Evolutionary conservation across 2,329 filamentous ascomycete genomes (phyloP), one percentile per base, ranked within the genome.

Genomic region (Zymoseptoria crescenta): DNA sequence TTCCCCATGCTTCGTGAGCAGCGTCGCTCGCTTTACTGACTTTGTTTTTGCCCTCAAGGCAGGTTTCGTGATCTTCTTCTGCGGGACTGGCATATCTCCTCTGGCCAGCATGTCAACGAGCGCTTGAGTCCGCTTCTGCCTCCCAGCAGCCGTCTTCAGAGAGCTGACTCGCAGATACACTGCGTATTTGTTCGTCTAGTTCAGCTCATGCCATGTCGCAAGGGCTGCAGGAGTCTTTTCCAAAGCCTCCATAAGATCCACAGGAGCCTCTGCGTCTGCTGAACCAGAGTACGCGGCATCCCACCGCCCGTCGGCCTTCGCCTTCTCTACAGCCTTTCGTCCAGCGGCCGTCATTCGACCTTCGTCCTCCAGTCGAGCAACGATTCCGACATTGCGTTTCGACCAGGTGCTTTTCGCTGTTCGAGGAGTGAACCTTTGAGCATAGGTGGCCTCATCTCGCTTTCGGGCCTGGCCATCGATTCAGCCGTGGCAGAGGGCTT

Each of bases 401-500:
- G 83, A 86, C 83, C 83, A 86, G 6, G 81, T 67, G 65, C 81
- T 84, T 35, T 76, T 77, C 29, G 75, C 68, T 2, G 79, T 77
- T 4, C 83, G 81, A 1, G 83, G 83, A 1, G 83, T 84, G 73
- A 83, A 86, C 8, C 82, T 77, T 64, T 83, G 81, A 1, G 81
- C 67, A 68, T 81, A 85, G 64, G 76, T 78, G 2, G 71, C 65
- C 0, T 74, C 75, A 62, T 84, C 78, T 52, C 75, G 68, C 2
- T 72, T 59, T 52, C 76, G 75, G 1, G 76, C 76, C 65, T 83
- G 81, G 0, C 83, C 81, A 67, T 86, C 83, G 58, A 86, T 86
- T 83, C 83, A 86, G 49, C 84, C 83, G 65, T 80, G 81, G 68
- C 83, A 85, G 6, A 86, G 74, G 1, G 83, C 82, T 35, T 75